A percentile compares a stretch with the other conserved stretches of the same genome.
Conservation (phyloP, 1,284 basidiomycete genomes). For the Fomitiporia mediterranea region DNA sequence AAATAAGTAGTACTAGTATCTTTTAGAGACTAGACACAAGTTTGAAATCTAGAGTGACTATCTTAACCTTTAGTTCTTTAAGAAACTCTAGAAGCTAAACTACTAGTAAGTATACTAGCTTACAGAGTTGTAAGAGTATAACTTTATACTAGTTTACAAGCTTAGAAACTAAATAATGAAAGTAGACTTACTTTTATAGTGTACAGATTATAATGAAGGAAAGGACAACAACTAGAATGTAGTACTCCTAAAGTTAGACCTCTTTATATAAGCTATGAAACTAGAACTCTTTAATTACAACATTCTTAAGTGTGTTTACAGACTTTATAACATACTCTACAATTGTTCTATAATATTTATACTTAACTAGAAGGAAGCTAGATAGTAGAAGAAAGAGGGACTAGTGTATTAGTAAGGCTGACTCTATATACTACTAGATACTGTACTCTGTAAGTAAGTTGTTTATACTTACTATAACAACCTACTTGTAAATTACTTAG, state of each 20-base stretch:
- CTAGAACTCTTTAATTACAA: too few relatives aligned
- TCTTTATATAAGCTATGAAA: neutral
- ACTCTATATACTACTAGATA: constrained; percentile 21
- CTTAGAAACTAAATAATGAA: neutral
- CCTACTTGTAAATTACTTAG: constrained; percentile 19
- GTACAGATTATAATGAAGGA: neutral
- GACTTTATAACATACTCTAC: too few relatives aligned
- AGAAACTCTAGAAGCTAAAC: constrained; percentile 29
- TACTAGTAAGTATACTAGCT: constrained; percentile 29
- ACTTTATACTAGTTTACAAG: neutral
- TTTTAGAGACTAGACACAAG: constrained; percentile 15
- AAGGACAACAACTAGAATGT: neutral
- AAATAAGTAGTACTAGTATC: constrained; percentile 33
- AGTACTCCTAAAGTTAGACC: neutral
- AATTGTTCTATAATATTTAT: too few relatives aligned
- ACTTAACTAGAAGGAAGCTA: neutral
- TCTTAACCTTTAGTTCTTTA: constrained; percentile 31
- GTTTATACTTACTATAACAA: constrained; percentile 15
- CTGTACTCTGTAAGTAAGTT: constrained; percentile 9
- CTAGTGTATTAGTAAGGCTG: constrained; percentile 11
- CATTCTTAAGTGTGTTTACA: too few relatives aligned
- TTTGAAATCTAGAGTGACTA: constrained; percentile 31
- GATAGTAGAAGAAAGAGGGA: constrained; percentile 9
- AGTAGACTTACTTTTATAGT: neutral
- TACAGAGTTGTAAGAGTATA: neutral